Evolutionary conservation across 2,329 filamentous ascomycete genomes (phyloP).

Genomic region (Zasmidium cellare): DNA sequence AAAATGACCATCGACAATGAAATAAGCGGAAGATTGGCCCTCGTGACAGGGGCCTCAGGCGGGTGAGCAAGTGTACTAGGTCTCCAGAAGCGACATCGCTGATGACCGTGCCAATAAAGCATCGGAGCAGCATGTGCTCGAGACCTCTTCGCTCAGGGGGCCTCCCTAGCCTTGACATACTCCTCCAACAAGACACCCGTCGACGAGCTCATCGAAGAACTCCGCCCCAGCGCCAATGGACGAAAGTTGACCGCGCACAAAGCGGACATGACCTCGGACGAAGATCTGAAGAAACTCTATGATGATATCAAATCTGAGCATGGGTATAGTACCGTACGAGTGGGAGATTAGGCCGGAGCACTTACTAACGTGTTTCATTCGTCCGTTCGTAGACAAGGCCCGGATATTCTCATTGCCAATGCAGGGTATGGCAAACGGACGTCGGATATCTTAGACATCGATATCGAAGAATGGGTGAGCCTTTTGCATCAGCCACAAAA

Average conservation of each 20-base stretch:
- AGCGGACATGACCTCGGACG: conserved; percentile 57
- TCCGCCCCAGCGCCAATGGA: conserved; percentile 22
- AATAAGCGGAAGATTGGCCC: conserved; percentile 55
- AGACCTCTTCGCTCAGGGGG: conserved; percentile 54
- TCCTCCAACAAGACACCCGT: conserved; percentile 52
- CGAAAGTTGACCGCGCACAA: conserved; percentile 56
- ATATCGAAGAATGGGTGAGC: conserved; percentile 63
- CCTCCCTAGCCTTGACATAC: conserved; percentile 61
- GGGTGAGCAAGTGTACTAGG: conserved; percentile 44
- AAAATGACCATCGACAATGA: conserved; percentile 34
- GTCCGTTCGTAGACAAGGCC: conserved; percentile 39
- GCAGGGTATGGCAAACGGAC: conserved; percentile 66
- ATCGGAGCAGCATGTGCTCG: conserved; percentile 61
- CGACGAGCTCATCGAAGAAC: conserved; percentile 42
- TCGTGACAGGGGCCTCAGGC: conserved; percentile 63
- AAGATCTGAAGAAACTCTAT: conserved; percentile 57
- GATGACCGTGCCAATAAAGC: conserved; percentile 36
- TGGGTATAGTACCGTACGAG: conserved; percentile 23
- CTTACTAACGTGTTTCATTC: not conserved
- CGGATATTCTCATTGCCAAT: conserved; percentile 67
- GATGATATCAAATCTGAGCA: conserved; percentile 55
- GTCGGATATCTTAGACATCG: conserved; percentile 53
- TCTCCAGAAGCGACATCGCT: not conserved
- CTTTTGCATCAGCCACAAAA: conserved; percentile 51
- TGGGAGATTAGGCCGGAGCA: not conserved